phyloP scores from a whole-genome alignment of 225 moss, liverwort and hornwort species.

The Pseudoscleropodium purum region DNA sequence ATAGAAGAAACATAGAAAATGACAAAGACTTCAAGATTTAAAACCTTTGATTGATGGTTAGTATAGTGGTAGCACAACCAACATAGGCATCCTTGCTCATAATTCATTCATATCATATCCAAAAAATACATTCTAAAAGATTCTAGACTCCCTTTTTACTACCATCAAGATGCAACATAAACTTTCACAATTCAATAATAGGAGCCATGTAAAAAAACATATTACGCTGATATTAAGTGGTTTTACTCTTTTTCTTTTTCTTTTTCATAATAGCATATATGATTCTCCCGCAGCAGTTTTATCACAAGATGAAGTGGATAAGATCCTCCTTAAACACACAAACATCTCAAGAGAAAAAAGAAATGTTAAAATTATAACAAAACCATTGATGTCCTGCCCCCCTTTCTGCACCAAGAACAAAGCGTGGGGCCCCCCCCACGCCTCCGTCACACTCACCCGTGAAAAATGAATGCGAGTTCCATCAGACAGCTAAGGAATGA shows the following conservation, averaged over 20 bases:
- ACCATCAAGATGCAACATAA: too few relatives aligned
- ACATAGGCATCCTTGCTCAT: rapidly evolving
- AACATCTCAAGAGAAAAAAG: background rate
- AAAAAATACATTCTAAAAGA: background rate
- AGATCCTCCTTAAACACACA: background rate
- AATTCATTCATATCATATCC: background rate
- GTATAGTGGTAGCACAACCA: rapidly evolving
- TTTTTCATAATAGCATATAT: too few relatives aligned
- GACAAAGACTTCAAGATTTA: background rate
- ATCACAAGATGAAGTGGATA: background rate
- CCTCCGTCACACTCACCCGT: background rate
- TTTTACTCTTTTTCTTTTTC: too few relatives aligned
- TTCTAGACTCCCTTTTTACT: rapidly evolving
- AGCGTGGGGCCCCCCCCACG: background rate
- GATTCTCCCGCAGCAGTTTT: background rate
- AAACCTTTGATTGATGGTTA: background rate
- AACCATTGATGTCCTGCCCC: background rate
- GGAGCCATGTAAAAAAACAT: background rate
- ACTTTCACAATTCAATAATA: background rate
- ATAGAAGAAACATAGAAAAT: background rate
- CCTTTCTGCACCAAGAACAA: background rate
- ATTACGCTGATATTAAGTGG: rapidly evolving
- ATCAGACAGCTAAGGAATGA: background rate
- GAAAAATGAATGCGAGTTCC: slow-evolving; percentile 3
- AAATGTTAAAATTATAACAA: background rate